A percentile compares a stretch with the other conserved stretches of the same genome.
Conservation (phyloP, 2,329 filamentous ascomycete genomes). For the Zelopaecilomyces penicillatus region DNA sequence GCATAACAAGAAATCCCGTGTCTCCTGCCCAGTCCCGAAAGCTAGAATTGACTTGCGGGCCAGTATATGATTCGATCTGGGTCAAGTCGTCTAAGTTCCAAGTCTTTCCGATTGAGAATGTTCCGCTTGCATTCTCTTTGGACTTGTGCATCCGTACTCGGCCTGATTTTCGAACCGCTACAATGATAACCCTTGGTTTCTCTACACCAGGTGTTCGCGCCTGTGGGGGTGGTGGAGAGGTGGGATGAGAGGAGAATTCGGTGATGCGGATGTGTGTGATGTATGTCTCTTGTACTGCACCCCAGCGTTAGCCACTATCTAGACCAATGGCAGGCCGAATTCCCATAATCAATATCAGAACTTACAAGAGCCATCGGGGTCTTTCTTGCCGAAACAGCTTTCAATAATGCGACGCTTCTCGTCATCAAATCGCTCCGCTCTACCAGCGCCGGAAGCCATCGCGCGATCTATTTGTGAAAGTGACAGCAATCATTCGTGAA, state of each 20-base stretch:
- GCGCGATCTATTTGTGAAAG: constrained; percentile 30
- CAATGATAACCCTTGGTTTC: constrained; percentile 85
- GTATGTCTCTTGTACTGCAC: constrained; percentile 64
- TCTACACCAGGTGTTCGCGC: constrained; percentile 62
- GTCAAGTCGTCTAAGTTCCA: constrained; percentile 92
- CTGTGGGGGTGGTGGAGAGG: constrained; percentile 73
- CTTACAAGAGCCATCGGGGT: constrained; percentile 77
- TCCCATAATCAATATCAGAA: constrained; percentile 19
- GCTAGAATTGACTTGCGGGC: constrained; percentile 47
- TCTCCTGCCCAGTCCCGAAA: constrained; percentile 71
- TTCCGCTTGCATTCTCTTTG: constrained; percentile 85
- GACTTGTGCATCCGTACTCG: constrained; percentile 94
- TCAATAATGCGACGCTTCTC: constrained; percentile 93
- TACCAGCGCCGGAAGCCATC: constrained; percentile 28
- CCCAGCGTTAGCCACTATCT: constrained; percentile 9
- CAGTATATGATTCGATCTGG: constrained; percentile 73
- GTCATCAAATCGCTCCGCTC: constrained; percentile 86
- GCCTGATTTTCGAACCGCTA: constrained; percentile 86
- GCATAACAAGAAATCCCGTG: constrained; percentile 76
- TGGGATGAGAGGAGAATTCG: constrained; percentile 78
- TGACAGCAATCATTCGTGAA: constrained; percentile 1
- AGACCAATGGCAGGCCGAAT: too few species aligned
- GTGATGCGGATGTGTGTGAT: constrained; percentile 92
- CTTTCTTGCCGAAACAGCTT: constrained; percentile 87
- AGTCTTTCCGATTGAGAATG: constrained; percentile 96